These are phyloP conservation scores for Stromatinia cepivora DNA, from an alignment of 2,329 filamentous ascomycete species.

Conservation along the genomic window DNA sequence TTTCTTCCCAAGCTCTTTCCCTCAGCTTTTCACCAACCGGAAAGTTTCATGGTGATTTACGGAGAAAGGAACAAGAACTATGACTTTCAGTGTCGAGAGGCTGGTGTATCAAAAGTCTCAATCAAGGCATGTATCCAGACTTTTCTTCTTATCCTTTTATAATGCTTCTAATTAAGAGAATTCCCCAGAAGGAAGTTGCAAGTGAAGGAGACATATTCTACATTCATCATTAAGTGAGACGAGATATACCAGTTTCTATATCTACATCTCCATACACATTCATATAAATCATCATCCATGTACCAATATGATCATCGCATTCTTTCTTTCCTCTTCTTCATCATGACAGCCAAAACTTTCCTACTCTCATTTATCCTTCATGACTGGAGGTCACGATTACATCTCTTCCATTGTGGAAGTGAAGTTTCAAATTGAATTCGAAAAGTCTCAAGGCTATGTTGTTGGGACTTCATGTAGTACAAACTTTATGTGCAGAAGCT, in stretches of 20 bases:
- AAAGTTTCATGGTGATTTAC: neutral
- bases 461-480: neutral
- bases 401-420: neutral
- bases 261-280: neutral
- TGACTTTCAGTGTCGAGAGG: neutral
- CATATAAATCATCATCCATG: neutral
- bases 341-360: neutral
- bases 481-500: fast-evolving
- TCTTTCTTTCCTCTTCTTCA: neutral
- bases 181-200: too few relatives aligned
- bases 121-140: neutral
- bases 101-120: neutral
- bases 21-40: too few relatives aligned
- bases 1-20: neutral
- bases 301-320: neutral
- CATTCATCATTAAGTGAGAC: neutral
- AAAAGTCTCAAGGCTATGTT: neutral
- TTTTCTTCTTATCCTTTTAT: neutral
- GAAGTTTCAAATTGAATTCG: neutral
- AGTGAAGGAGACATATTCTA: neutral
- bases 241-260: neutral
- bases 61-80: neutral
- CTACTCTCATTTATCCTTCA: neutral
- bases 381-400: too few relatives aligned
- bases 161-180: neutral